A percentile compares a stretch with the other conserved stretches of the same genome.
Conservation (phyloP, 2,329 filamentous ascomycete species). For the Metarhizium guizhouense region DNA sequence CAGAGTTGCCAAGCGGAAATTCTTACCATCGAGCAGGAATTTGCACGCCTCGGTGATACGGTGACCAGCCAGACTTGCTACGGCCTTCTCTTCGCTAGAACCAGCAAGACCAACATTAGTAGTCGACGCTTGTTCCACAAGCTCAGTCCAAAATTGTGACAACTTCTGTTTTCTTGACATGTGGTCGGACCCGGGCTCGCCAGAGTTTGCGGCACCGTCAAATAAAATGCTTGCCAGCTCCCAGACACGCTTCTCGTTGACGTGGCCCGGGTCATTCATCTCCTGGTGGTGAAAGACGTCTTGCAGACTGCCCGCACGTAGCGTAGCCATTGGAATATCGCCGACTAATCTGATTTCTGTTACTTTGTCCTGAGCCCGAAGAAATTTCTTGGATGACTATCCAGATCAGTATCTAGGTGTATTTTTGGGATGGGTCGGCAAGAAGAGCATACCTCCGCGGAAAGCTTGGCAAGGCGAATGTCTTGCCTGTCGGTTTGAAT, state of each 20-base stretch:
- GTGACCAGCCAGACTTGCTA: slow-evolving; percentile 71
- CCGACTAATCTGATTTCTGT: slow-evolving; percentile 45
- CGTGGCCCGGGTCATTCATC: slow-evolving; percentile 32
- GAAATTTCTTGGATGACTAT: slow-evolving; percentile 45
- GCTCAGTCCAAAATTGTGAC: slow-evolving; percentile 54
- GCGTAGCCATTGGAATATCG: slow-evolving; percentile 50
- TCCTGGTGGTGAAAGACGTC: slow-evolving; percentile 32
- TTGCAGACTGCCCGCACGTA: slow-evolving; percentile 29
- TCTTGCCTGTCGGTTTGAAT: slow-evolving; percentile 57
- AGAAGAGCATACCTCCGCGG: slow-evolving; percentile 36
- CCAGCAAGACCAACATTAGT: slow-evolving; percentile 48
- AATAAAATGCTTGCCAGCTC: slow-evolving; percentile 80
- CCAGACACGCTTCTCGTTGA: slow-evolving; percentile 73
- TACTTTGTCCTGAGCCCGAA: slow-evolving; percentile 45
- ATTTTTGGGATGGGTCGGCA: not conserved
- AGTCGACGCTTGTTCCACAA: slow-evolving; percentile 53
- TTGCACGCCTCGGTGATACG: slow-evolving; percentile 77
- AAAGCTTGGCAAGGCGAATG: slow-evolving; percentile 55
- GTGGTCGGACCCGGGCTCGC: slow-evolving; percentile 27
- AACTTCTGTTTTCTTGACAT: slow-evolving; percentile 52
- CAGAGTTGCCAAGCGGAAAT: slow-evolving; percentile 78
- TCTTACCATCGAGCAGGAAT: slow-evolving; percentile 62
- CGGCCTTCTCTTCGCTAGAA: slow-evolving; percentile 71
- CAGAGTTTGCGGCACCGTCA: slow-evolving; percentile 48
- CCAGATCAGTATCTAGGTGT: not conserved